phyloP scores from a whole-genome alignment of 75 land plant genomes.

The Pinus taeda region DNA sequence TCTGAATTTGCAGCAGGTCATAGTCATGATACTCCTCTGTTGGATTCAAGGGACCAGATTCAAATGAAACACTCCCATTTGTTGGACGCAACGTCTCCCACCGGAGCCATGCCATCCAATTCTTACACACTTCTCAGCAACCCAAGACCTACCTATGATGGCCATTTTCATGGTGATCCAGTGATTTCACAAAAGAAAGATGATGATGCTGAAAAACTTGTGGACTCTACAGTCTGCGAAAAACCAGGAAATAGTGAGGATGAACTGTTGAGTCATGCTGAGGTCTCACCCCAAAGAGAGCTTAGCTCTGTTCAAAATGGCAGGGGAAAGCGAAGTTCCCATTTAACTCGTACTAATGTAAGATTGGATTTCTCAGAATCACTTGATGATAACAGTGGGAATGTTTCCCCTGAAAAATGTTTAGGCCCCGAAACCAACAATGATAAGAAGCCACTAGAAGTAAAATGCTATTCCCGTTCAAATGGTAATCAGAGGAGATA shows the following conservation, averaged over 20 bases:
- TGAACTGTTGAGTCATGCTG: conserved; percentile 8
- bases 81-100: not conserved
- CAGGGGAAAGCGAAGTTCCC: not conserved
- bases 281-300: conserved; percentile 5
- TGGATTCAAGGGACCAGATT: conserved; percentile 1
- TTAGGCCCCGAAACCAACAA: not conserved
- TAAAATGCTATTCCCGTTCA: conserved; percentile 10
- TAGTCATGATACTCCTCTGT: conserved; percentile 6
- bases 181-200: not conserved
- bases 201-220: not conserved
- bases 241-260: conserved; percentile 6
- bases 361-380: conserved; percentile 2
- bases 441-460: not conserved
- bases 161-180: conserved; percentile 1
- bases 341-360: conserved; percentile 3
- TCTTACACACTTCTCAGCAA: not conserved
- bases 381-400: conserved; percentile 3
- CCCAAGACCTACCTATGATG: not conserved
- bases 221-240: conserved; percentile 2
- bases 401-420: conserved; percentile 3
- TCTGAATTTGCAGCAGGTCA: not conserved
- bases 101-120: not conserved
- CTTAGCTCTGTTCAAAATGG: not conserved
- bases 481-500: conserved; percentile 2
- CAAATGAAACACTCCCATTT: not conserved